phyloP scores from a whole-genome alignment of 2,329 filamentous ascomycete species.

The Diaporthe helianthi region DNA sequence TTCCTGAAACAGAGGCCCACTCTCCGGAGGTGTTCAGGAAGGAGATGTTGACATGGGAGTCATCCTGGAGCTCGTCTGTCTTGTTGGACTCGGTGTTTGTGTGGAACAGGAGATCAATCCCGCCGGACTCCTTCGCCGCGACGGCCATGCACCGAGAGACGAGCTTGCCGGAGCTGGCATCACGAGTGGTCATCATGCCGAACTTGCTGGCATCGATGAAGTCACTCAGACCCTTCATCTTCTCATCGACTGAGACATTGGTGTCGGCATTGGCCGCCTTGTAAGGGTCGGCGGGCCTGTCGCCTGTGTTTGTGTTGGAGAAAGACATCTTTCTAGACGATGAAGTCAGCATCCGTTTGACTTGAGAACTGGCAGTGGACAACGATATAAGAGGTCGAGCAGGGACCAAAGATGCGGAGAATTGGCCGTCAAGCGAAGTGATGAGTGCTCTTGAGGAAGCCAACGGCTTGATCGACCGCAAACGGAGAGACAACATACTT shows the following conservation, averaged over 20 bases:
- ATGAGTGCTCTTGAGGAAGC: not conserved
- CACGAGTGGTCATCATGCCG: constrained; percentile 86
- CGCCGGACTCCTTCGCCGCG: constrained; percentile 78
- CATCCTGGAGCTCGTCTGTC: constrained; percentile 77
- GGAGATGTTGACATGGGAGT: constrained; percentile 79
- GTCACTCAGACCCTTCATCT: constrained; percentile 74
- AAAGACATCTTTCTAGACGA: constrained; percentile 42
- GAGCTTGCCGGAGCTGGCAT: constrained; percentile 68
- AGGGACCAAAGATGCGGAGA: not conserved
- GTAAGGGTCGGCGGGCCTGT: constrained; percentile 77
- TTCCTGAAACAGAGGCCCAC: constrained; percentile 87
- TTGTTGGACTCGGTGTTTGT: constrained; percentile 92
- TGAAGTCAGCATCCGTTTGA: constrained; percentile 16
- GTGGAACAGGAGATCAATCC: constrained; percentile 86
- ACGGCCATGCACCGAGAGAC: constrained; percentile 88
- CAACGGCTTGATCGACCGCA: not conserved
- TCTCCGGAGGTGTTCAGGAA: constrained; percentile 80
- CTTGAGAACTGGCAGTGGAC: not conserved
- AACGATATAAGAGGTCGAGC: not conserved
- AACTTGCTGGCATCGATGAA: constrained; percentile 81
- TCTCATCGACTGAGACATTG: constrained; percentile 70
- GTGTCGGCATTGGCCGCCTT: constrained; percentile 74
- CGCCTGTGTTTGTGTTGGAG: constrained; percentile 67
- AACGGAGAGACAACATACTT: constrained; percentile 30
- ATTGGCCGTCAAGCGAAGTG: not conserved